These are phyloP conservation scores for Boletellus dicymbophilus DNA, from an alignment of 1,284 basidiomycete genomes.

Conservation along the genomic window DNA sequence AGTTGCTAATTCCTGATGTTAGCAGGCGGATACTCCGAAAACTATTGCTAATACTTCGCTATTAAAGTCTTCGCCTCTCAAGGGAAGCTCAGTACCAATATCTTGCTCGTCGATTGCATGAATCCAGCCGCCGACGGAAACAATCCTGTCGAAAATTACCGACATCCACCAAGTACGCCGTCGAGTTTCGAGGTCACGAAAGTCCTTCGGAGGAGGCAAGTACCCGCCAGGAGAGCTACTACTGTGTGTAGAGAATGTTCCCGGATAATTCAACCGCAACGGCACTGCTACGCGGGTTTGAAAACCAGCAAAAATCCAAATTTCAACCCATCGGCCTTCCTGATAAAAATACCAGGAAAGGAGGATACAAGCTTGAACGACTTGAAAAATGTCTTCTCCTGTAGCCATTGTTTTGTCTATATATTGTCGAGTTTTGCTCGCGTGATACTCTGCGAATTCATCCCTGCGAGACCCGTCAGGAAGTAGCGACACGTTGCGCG, in stretches of 20 bases:
- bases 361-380: conserved; percentile 82
- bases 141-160: conserved; percentile 80
- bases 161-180: conserved; percentile 88
- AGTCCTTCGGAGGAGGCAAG: conserved; percentile 73
- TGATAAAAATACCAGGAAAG: conserved; percentile 89
- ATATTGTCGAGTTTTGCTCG: conserved; percentile 77
- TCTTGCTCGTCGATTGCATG: conserved; percentile 80
- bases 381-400: conserved; percentile 79
- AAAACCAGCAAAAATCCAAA: conserved; percentile 86
- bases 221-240: conserved; percentile 72
- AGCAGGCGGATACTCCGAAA: conserved; percentile 6
- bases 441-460: conserved; percentile 82
- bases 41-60: conserved; percentile 48
- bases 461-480: conserved; percentile 76
- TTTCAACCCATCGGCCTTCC: conserved; percentile 86
- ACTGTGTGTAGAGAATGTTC: conserved; percentile 71
- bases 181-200: conserved; percentile 72
- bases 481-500: conserved; percentile 61
- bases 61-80: conserved; percentile 73
- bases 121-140: conserved; percentile 86
- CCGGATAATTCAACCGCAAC: conserved; percentile 78
- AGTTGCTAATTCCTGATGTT: conserved; percentile 41
- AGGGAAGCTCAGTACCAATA: conserved; percentile 77
- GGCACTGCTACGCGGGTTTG: conserved; percentile 85
- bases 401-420: conserved; percentile 85